phyloP scores from a whole-genome alignment of 1,284 basidiomycete genomes.

The Heliocybe sulcata region DNA sequence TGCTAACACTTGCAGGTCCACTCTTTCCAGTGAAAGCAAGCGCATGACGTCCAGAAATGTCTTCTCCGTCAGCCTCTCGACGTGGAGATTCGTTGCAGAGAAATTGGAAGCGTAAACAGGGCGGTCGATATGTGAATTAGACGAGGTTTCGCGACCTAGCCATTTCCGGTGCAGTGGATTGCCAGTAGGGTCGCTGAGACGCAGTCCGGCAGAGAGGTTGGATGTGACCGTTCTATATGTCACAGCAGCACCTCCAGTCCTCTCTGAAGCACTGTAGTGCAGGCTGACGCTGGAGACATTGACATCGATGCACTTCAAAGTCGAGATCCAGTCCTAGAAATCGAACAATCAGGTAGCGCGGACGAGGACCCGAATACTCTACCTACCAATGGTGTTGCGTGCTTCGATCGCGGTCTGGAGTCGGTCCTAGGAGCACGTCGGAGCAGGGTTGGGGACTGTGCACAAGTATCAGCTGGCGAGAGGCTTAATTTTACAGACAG shows the following conservation, averaged over 20 bases:
- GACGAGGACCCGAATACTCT: not conserved
- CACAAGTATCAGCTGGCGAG: not conserved
- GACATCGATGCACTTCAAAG: slow-evolving; percentile 20
- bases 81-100: slow-evolving; percentile 26
- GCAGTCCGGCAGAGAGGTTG: slow-evolving; percentile 28
- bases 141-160: slow-evolving; percentile 35
- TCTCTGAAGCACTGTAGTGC: slow-evolving; percentile 12
- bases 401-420: not conserved
- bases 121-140: slow-evolving; percentile 29
- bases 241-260: slow-evolving; percentile 9
- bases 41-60: slow-evolving; percentile 20
- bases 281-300: slow-evolving; percentile 16
- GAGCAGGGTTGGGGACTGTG: not conserved
- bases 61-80: slow-evolving; percentile 18
- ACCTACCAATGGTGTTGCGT: not conserved
- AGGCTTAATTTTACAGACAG: not conserved
- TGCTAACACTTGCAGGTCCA: slow-evolving; percentile 35
- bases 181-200: slow-evolving; percentile 37
- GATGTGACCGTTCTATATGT: slow-evolving; percentile 36
- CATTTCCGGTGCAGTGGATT: slow-evolving; percentile 41
- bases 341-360: not conserved
- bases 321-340: slow-evolving; percentile 13
- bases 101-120: slow-evolving; percentile 41
- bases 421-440: not conserved
- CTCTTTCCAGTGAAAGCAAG: slow-evolving; percentile 35